Evolutionary conservation across 768 basidiomycete genomes (phyloP).

Genomic region (Asterophora lycoperdoides): DNA sequence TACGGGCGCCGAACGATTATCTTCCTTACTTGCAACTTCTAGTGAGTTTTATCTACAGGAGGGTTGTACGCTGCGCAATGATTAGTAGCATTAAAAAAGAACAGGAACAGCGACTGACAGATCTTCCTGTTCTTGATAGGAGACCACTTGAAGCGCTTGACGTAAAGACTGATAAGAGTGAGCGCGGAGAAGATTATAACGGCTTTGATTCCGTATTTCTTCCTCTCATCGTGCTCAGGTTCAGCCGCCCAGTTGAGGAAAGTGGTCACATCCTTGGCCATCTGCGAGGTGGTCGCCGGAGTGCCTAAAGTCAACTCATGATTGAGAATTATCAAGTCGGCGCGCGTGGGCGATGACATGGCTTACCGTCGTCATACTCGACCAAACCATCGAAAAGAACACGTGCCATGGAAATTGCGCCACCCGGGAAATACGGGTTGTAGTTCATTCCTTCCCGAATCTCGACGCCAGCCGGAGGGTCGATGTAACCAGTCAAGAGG

Average conservation of each 20-base stretch:
- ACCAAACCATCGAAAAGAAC: slow-evolving; percentile 94
- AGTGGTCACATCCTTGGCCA: slow-evolving; percentile 97
- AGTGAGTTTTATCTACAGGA: slow-evolving; percentile 52
- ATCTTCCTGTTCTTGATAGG: slow-evolving; percentile 93
- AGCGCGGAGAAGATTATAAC: slow-evolving; percentile 89
- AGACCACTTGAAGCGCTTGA: slow-evolving; percentile 96
- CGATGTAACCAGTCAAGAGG: slow-evolving; percentile 93
- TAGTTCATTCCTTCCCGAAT: slow-evolving; percentile 98
- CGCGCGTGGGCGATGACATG: neutral
- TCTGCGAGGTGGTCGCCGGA: slow-evolving; percentile 94
- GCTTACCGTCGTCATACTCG: slow-evolving; percentile 90
- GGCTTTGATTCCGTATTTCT: slow-evolving; percentile 95
- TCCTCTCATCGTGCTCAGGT: slow-evolving; percentile 96
- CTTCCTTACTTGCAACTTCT: slow-evolving; percentile 26
- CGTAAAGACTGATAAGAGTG: slow-evolving; percentile 75
- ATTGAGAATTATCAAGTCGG: neutral
- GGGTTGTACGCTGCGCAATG: slow-evolving; percentile 52
- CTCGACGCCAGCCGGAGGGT: slow-evolving; percentile 93
- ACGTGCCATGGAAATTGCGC: slow-evolving; percentile 97
- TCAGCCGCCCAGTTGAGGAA: slow-evolving; percentile 98
- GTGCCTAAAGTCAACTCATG: slow-evolving; percentile 52
- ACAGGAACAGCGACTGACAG: slow-evolving; percentile 42
- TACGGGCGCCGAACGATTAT: slow-evolving; percentile 9
- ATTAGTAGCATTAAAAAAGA: neutral
- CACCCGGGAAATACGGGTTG: slow-evolving; percentile 98